phyloP scores from a whole-genome alignment of 371 early-diverging fungal genomes.

The Syncephalastrum contaminatum region DNA sequence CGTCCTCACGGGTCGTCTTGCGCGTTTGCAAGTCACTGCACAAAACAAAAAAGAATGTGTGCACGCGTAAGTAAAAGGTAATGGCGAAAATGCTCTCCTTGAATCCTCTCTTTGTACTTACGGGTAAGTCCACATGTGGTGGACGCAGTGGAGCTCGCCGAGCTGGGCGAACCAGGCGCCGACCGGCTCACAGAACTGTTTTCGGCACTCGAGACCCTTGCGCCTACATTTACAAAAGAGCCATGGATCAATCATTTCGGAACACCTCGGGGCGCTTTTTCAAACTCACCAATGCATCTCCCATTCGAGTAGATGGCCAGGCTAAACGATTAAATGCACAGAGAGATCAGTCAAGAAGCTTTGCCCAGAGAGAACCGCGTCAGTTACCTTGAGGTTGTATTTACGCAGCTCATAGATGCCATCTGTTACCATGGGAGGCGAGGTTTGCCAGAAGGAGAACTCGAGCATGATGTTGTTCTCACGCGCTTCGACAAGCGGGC shows the following conservation, averaged over 20 bases:
- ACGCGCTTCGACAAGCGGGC: constrained; percentile 70
- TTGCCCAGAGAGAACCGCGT: neutral
- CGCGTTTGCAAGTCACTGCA: constrained; percentile 77
- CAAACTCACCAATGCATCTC: constrained; percentile 73
- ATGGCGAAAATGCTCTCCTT: constrained; percentile 75
- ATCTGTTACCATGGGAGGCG: constrained; percentile 68
- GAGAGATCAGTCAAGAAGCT: neutral
- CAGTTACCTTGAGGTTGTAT: constrained; percentile 71
- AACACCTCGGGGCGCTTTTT: neutral
- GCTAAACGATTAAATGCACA: constrained; percentile 38
- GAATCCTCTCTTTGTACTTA: constrained; percentile 78
- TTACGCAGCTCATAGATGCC: constrained; percentile 91
- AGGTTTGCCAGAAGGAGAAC: constrained; percentile 90
- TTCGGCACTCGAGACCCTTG: constrained; percentile 82
- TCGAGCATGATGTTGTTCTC: constrained; percentile 87
- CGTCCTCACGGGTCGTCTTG: constrained; percentile 84
- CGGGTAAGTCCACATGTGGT: constrained; percentile 93
- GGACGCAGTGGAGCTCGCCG: constrained; percentile 84
- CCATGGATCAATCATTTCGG: neutral
- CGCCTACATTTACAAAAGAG: constrained; percentile 38
- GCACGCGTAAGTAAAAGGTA: neutral
- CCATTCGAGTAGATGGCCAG: constrained; percentile 91
- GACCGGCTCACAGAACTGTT: constrained; percentile 84
- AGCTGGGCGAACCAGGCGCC: constrained; percentile 97
- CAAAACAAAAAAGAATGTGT: constrained; percentile 8